Evolutionary conservation across 345 rosid species (phyloP).

Genomic region (Ceriops tagal): DNA sequence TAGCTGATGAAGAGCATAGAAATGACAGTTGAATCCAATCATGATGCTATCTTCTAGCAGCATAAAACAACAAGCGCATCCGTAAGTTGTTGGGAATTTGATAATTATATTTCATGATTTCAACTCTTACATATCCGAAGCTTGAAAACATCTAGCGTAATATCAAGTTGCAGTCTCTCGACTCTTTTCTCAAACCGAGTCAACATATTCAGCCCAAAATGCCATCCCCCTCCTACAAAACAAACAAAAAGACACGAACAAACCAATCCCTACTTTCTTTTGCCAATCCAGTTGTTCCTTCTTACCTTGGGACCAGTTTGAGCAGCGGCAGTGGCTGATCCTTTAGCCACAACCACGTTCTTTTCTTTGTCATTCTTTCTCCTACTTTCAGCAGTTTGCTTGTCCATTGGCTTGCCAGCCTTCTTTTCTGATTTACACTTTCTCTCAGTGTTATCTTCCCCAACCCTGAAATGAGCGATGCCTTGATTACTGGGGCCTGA

Average conservation of each 20-base stretch:
- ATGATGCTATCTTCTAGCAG: neutral
- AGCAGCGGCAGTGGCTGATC: slow-evolving; percentile 12
- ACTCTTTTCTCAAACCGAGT: neutral
- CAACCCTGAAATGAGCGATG: slow-evolving; percentile 18
- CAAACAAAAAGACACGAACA: neutral
- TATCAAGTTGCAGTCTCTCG: neutral
- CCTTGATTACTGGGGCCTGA: slow-evolving; percentile 48
- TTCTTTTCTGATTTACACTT: slow-evolving; percentile 8
- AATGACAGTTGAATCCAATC: neutral
- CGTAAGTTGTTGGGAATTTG: neutral
- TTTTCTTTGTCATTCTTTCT: slow-evolving; percentile 21
- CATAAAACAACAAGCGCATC: neutral
- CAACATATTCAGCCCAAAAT: neutral
- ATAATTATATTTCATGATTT: slow-evolving; percentile 3
- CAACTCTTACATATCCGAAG: slow-evolving; percentile 3
- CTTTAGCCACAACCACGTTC: slow-evolving; percentile 9
- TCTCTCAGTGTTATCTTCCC: slow-evolving; percentile 7
- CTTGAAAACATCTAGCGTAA: neutral
- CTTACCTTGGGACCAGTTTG: slow-evolving; percentile 38
- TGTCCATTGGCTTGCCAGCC: slow-evolving; percentile 10
- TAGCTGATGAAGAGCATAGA: neutral
- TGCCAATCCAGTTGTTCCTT: slow-evolving; percentile 33
- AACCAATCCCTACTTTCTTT: slow-evolving; percentile 18
- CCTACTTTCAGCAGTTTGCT: neutral
- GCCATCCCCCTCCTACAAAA: neutral